Evolutionary conservation across 345 rosid genomes (phyloP).

Genomic region (Aquilaria sinensis): DNA sequence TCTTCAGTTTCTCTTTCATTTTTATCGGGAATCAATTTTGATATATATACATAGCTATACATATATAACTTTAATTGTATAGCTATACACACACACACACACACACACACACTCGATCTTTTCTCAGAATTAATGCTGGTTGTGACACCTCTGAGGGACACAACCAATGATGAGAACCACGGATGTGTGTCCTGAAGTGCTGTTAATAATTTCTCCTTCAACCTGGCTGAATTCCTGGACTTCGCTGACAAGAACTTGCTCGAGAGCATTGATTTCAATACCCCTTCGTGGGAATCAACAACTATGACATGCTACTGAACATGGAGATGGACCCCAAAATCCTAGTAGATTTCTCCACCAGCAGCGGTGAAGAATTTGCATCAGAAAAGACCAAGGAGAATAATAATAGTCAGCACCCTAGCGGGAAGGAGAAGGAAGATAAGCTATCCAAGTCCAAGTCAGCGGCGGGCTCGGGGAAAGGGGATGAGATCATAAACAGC

Average conservation of each 20-base stretch:
- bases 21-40: too few relatives aligned
- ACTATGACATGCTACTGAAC: constrained; percentile 50
- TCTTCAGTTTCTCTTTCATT: background rate
- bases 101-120: background rate
- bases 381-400: constrained; percentile 18
- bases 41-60: constrained; percentile 12
- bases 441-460: constrained; percentile 22
- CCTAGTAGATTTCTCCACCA: constrained; percentile 49
- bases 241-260: constrained; percentile 39
- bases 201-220: constrained; percentile 29
- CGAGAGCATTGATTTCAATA: constrained; percentile 70
- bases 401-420: background rate
- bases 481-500: constrained; percentile 36
- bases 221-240: constrained; percentile 32
- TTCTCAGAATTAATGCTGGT: constrained; percentile 55
- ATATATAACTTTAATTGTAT: background rate
- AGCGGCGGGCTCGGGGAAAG: constrained; percentile 13
- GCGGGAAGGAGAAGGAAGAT: constrained; percentile 23
- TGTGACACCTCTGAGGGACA: constrained; percentile 44
- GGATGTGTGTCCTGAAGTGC: constrained; percentile 14
- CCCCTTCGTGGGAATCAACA: constrained; percentile 54
- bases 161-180: constrained; percentile 31
- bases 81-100: background rate
- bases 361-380: constrained; percentile 51
- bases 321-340: constrained; percentile 71